Evolutionary conservation across 148 eudicot genomes (phyloP).

Genomic region (Spergularia bocconei): DNA sequence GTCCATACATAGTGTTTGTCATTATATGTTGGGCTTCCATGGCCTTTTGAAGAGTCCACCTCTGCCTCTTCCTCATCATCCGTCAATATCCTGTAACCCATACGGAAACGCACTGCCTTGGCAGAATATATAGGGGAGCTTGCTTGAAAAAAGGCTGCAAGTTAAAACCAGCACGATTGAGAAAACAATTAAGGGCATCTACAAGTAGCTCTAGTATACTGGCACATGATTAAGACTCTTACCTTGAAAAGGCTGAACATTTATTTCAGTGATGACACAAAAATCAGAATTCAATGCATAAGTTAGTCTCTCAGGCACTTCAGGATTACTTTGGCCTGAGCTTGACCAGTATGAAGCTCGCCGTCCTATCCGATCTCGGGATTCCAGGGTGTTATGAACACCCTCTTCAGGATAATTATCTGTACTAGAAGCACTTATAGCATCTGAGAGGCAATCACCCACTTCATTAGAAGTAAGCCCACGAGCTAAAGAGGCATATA

Average conservation of each 20-base stretch:
- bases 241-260: conserved; percentile 77
- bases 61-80: conserved; percentile 29
- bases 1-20: conserved; percentile 77
- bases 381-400: conserved; percentile 59
- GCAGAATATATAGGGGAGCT: conserved; percentile 78
- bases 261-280: conserved; percentile 64
- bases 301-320: conserved; percentile 63
- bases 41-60: conserved; percentile 1
- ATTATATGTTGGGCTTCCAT: conserved; percentile 31
- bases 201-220: background rate
- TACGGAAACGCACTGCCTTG: conserved; percentile 69
- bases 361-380: conserved; percentile 47
- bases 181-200: conserved; percentile 13
- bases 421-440: conserved; percentile 84
- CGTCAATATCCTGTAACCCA: conserved; percentile 55
- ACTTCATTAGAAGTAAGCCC: conserved; percentile 41
- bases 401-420: conserved; percentile 79
- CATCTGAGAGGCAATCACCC: conserved; percentile 50
- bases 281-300: conserved; percentile 55
- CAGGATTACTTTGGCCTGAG: conserved; percentile 62
- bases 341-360: conserved; percentile 85
- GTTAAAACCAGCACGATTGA: conserved; percentile 9
- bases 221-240: background rate
- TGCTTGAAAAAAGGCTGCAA: conserved; percentile 69
- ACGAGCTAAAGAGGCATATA: conserved; percentile 52